Percentiles rank a stretch among this genome's conserved stretches.
Conservation (phyloP, 2,329 filamentous ascomycete species). For the Stenocarpella maydis region DNA sequence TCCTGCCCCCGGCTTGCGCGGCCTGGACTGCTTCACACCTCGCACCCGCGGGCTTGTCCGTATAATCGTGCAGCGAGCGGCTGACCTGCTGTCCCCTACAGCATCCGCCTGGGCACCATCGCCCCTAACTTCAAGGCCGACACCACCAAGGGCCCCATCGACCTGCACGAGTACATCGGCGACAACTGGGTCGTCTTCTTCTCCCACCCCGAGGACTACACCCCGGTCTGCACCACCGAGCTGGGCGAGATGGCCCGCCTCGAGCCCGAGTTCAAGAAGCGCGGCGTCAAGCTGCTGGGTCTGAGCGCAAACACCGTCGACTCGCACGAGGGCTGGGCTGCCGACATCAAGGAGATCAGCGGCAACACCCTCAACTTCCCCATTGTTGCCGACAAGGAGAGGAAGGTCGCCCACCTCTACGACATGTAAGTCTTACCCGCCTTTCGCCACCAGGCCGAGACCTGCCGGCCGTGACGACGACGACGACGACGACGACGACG, state of each 20-base stretch:
- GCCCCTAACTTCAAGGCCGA: conserved; percentile 87
- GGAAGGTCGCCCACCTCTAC: conserved; percentile 78
- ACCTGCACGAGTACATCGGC: conserved; percentile 84
- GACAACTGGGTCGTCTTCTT: conserved; percentile 84
- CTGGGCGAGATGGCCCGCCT: conserved; percentile 92
- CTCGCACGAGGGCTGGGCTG: conserved; percentile 88
- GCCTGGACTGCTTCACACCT: not conserved
- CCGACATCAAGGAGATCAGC: conserved; percentile 84
- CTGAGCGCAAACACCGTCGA: conserved; percentile 86
- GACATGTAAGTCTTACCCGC: conserved; percentile 69
- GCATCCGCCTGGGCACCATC: conserved; percentile 70
- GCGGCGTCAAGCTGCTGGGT: conserved; percentile 90
- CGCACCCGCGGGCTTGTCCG: no score
- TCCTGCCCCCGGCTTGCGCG: not conserved
- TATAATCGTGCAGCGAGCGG: not conserved
- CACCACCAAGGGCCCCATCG: conserved; percentile 78
- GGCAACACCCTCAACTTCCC: conserved; percentile 76
- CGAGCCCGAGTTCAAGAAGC: conserved; percentile 85
- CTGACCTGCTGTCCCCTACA: conserved; percentile 40
- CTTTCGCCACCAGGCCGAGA: not conserved
- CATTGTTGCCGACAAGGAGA: conserved; percentile 82
- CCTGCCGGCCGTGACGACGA: not conserved
- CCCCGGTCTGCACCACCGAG: conserved; percentile 95
- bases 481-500: no score
- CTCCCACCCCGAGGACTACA: conserved; percentile 90